Conservation (phyloP, 192 early-diverging fungal genomes). For the Irineochytrium annulatum region DNA sequence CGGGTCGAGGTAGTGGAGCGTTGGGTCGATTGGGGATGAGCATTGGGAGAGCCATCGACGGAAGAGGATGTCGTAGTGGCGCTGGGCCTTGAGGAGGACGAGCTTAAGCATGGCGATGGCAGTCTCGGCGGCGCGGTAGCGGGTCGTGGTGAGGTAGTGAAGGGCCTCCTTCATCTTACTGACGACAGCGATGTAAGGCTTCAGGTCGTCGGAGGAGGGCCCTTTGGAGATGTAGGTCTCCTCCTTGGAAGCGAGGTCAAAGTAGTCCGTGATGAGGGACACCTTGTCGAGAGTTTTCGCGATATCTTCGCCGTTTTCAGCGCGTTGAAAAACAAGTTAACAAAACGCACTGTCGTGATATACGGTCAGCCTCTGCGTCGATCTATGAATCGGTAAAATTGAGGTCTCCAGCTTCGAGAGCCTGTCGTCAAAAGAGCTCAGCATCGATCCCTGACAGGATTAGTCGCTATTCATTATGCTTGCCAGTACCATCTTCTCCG, state of each 20-base stretch:
- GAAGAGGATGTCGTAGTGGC: conserved; percentile 22
- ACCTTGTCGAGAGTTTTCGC: conserved; percentile 56
- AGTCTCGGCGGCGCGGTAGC: conserved; percentile 36
- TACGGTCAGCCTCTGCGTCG: conserved; percentile 68
- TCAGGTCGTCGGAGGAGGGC: conserved; percentile 41
- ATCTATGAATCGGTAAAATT: conserved; percentile 75
- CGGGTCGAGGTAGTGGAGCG: too few relatives aligned
- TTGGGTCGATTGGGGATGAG: conserved; percentile 3
- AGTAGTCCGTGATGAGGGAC: conserved; percentile 59
- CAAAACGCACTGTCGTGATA: conserved; percentile 64
- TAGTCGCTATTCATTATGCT: too few relatives aligned
- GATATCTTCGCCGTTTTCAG: conserved; percentile 61
- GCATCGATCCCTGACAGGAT: conserved; percentile 54
- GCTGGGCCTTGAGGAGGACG: conserved; percentile 19
- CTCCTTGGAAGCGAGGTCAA: conserved; percentile 64
- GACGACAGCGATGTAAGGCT: conserved; percentile 58
- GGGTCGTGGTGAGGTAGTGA: conserved; percentile 27
- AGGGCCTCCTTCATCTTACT: conserved; percentile 47
- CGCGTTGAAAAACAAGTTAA: neutral
- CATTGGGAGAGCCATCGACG: conserved; percentile 5
- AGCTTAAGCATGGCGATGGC: conserved; percentile 9
- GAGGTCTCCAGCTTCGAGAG: conserved; percentile 67
- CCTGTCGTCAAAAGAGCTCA: conserved; percentile 72
- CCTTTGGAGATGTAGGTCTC: conserved; percentile 65
- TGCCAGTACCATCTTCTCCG: conserved; percentile 45